phyloP scores from a whole-genome alignment of 257 asterid species.

The Primulina tabacum region DNA sequence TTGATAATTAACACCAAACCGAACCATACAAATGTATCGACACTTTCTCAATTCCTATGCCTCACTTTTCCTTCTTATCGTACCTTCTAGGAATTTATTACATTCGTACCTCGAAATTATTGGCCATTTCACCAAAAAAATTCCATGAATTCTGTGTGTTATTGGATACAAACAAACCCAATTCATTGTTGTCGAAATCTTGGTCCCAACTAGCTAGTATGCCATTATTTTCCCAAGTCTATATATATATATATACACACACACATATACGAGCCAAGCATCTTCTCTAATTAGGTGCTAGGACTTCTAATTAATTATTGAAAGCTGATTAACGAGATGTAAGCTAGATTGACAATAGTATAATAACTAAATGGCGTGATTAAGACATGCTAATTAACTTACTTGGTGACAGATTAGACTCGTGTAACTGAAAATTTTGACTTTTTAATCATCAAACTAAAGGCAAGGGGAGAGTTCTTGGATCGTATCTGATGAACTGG shows the following conservation, averaged over 20 bases:
- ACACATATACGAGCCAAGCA: neutral
- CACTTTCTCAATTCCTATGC: neutral
- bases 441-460: neutral
- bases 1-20: conserved; percentile 9
- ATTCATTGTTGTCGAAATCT: too few species aligned
- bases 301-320: neutral
- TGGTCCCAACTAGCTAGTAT: neutral
- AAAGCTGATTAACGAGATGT: neutral
- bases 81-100: neutral
- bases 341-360: conserved; percentile 14
- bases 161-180: neutral
- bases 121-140: neutral
- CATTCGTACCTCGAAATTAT: neutral
- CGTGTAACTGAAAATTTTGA: conserved; percentile 11
- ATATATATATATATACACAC: too few species aligned
- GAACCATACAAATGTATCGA: neutral
- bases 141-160: neutral
- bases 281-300: neutral
- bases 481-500: neutral
- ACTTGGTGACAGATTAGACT: conserved; percentile 22
- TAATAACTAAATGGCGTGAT: conserved; percentile 6
- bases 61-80: neutral
- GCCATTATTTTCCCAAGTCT: too few species aligned
- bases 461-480: neutral
- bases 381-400: conserved; percentile 19